Percentiles rank a stretch among this genome's conserved stretches.
These are phyloP conservation scores for Diaporthe capsici DNA, from an alignment of 2,329 filamentous ascomycete species.

Conservation along the genomic window DNA sequence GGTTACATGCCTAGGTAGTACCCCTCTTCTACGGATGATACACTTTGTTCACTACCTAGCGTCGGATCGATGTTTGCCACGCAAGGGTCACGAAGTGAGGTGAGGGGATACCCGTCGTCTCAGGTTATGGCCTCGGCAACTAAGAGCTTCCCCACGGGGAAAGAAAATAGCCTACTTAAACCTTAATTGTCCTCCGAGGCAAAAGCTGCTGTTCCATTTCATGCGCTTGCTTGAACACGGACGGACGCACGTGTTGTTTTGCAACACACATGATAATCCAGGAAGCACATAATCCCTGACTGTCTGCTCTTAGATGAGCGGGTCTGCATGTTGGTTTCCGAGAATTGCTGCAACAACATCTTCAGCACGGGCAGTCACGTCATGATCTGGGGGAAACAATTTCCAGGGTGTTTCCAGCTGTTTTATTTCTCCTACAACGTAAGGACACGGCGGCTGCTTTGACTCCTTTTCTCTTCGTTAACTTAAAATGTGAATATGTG, in stretches of 20 bases:
- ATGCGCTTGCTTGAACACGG: neutral
- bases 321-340: neutral
- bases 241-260: neutral
- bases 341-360: neutral
- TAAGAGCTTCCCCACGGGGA: neutral
- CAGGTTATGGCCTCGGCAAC: conserved; percentile 2
- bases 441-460: neutral
- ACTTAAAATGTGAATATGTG: neutral
- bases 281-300: neutral
- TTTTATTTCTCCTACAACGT: neutral
- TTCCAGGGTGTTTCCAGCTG: neutral
- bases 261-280: neutral
- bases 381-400: neutral
- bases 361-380: neutral
- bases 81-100: neutral
- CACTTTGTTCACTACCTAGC: neutral
- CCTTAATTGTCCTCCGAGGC: conserved; percentile 6
- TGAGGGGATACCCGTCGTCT: neutral
- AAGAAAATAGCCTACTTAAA: conserved; percentile 6
- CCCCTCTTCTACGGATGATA: conserved; percentile 27
- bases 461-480: neutral
- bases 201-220: neutral
- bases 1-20: neutral
- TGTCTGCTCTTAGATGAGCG: neutral
- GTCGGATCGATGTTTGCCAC: conserved; percentile 18